Evolutionary conservation across 2,329 filamentous ascomycete species (phyloP).

Genomic region (Fusarium protoensiforme): DNA sequence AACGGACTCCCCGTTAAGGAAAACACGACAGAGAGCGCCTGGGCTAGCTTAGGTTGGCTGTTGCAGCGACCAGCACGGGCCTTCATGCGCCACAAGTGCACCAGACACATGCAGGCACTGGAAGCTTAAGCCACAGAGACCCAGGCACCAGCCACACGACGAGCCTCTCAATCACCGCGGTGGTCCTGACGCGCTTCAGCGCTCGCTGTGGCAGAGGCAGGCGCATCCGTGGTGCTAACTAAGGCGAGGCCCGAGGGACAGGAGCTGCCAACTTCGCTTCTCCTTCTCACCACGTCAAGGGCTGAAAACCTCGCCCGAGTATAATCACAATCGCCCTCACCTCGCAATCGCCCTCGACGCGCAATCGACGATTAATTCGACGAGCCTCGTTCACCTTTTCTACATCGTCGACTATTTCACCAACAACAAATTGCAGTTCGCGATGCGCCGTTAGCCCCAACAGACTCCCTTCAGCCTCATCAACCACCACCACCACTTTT

Average conservation of each 20-base stretch:
- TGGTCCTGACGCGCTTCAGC: conserved; percentile 42
- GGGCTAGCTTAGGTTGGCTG: conserved; percentile 30
- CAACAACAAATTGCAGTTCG: conserved; percentile 13
- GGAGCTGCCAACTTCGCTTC: conserved; percentile 38
- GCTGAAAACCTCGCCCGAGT: conserved; percentile 11
- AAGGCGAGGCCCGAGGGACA: conserved; percentile 22
- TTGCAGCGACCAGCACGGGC: conserved; percentile 37
- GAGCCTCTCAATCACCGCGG: conserved; percentile 8
- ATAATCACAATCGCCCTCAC: conserved; percentile 28
- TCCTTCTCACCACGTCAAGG: conserved; percentile 16
- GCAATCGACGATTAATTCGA: conserved; percentile 20
- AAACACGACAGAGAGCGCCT: conserved; percentile 34
- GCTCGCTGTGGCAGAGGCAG: conserved; percentile 28
- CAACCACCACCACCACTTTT: conserved; percentile 7
- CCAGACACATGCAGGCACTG: not conserved
- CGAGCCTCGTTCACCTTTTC: conserved; percentile 10
- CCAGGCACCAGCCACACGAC: conserved; percentile 26
- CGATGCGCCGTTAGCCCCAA: conserved; percentile 37
- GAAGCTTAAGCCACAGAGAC: conserved; percentile 15
- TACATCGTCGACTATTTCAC: conserved; percentile 25
- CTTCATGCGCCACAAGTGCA: conserved; percentile 14
- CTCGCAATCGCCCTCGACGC: conserved; percentile 21
- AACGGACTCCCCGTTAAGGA: conserved; percentile 29
- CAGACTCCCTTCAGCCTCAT: conserved; percentile 8
- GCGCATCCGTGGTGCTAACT: conserved; percentile 33